A percentile compares a stretch with the other conserved stretches of the same genome.
Conservation (phyloP, 352 stramenopile species). For the Phytophthora capsici region DNA sequence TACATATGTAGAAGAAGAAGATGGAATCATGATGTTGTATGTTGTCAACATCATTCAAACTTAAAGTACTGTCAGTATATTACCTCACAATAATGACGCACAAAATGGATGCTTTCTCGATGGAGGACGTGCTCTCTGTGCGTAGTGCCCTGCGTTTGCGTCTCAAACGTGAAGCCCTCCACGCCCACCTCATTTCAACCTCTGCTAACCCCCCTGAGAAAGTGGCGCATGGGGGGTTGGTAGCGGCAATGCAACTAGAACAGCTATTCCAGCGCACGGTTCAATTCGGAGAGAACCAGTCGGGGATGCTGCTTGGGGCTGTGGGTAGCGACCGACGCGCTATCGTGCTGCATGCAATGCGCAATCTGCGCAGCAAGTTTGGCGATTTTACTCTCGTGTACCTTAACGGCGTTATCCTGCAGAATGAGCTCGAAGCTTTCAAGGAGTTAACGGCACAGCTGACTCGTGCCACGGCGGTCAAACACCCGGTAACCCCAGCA, state of each 20-base stretch:
- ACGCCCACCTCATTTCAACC: neutral
- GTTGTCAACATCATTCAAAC: too few species aligned
- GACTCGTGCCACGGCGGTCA: slow-evolving; percentile 55
- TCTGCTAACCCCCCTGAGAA: neutral
- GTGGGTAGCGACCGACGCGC: slow-evolving; percentile 52
- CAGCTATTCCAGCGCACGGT: too few species aligned
- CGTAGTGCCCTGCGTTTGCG: slow-evolving; percentile 50
- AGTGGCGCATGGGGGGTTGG: neutral
- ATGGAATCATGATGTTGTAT: too few species aligned
- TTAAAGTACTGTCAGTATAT: too few species aligned
- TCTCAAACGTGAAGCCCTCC: slow-evolving; percentile 35
- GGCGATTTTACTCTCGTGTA: slow-evolving; percentile 46
- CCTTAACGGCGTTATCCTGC: slow-evolving; percentile 70
- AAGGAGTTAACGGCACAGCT: slow-evolving; percentile 84
- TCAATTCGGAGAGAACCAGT: slow-evolving; percentile 79
- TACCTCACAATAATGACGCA: too few species aligned
- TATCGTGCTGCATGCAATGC: slow-evolving; percentile 62
- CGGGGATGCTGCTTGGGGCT: slow-evolving; percentile 72
- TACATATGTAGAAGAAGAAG: too few species aligned
- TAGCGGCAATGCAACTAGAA: slow-evolving; percentile 49
- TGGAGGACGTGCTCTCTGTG: slow-evolving; percentile 38
- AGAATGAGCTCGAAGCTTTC: slow-evolving; percentile 87
- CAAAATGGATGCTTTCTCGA: too few species aligned
- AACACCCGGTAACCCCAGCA: slow-evolving; percentile 52
- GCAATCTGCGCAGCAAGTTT: slow-evolving; percentile 44